phyloP scores from a whole-genome alignment of 2,329 filamentous ascomycete species.

The Fusarium sororula region DNA sequence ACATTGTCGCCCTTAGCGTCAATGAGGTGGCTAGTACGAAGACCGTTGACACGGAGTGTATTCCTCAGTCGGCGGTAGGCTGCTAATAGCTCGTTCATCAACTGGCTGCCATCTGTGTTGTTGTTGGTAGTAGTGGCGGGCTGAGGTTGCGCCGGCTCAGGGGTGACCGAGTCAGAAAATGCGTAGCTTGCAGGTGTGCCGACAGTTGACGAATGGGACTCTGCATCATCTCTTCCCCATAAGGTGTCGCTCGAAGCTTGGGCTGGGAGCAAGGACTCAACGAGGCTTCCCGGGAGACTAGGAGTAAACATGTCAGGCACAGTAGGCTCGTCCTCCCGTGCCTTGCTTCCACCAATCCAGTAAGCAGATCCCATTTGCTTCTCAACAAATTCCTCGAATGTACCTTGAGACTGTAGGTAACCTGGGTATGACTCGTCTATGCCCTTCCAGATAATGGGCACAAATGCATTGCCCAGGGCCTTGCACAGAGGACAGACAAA shows the following conservation, averaged over 20 bases:
- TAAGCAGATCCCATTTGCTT: slow-evolving; percentile 61
- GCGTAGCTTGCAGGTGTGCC: slow-evolving; percentile 55
- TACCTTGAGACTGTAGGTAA: slow-evolving; percentile 65
- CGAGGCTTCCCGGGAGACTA: slow-evolving; percentile 50
- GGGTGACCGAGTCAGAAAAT: slow-evolving; percentile 48
- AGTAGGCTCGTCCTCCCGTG: slow-evolving; percentile 46
- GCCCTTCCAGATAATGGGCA: slow-evolving; percentile 95
- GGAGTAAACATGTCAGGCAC: slow-evolving; percentile 47
- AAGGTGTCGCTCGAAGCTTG: slow-evolving; percentile 50
- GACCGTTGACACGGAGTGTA: slow-evolving; percentile 65
- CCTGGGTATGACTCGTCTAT: slow-evolving; percentile 86
- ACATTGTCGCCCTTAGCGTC: slow-evolving; percentile 43
- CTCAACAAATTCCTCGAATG: slow-evolving; percentile 76
- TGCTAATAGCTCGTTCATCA: slow-evolving; percentile 64
- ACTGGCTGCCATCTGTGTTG: slow-evolving; percentile 36
- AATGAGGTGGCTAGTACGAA: slow-evolving; percentile 53
- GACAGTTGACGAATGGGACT: slow-evolving; percentile 44
- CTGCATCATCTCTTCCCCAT: slow-evolving; percentile 53
- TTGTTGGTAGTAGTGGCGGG: slow-evolving; percentile 6
- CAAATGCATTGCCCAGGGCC: slow-evolving; percentile 91
- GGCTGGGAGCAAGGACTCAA: slow-evolving; percentile 51
- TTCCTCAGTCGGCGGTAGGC: slow-evolving; percentile 70
- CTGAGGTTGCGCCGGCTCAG: slow-evolving; percentile 35
- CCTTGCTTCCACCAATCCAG: slow-evolving; percentile 53
- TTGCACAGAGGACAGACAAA: slow-evolving; percentile 98